Percentiles rank a stretch among this genome's conserved stretches.
phyloP scores from a whole-genome alignment of 1,139 yeast species.

The Kurtzmaniella quercitrusa region DNA sequence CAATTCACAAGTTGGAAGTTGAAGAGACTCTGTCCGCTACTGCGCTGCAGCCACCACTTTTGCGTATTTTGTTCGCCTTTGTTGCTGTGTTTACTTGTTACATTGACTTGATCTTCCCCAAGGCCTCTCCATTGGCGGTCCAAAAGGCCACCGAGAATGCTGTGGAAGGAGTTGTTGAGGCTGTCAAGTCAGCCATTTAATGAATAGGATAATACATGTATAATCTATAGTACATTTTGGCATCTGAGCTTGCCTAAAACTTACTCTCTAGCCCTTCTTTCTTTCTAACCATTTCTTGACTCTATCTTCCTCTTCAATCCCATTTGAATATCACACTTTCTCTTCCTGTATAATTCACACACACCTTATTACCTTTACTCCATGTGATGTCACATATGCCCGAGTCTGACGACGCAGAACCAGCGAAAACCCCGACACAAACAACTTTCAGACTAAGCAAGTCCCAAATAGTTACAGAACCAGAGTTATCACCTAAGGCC shows the following conservation, averaged over 20 bases:
- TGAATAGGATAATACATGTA: background rate
- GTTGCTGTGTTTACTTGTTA: conserved; percentile 50
- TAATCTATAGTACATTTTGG: background rate
- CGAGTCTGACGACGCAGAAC: conserved; percentile 10
- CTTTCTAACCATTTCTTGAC: background rate
- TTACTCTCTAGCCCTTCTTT: background rate
- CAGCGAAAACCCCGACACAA: conserved; percentile 5
- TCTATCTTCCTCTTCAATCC: conserved; percentile 6
- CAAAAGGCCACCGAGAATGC: conserved; percentile 20
- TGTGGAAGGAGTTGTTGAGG: conserved; percentile 18
- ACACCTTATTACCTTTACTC: conserved; percentile 30
- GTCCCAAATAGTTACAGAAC: conserved; percentile 55
- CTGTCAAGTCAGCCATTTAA: conserved; percentile 1
- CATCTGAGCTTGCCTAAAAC: no score
- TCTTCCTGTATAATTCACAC: conserved; percentile 41
- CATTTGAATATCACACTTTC: conserved; percentile 35
- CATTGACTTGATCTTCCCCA: conserved; percentile 45
- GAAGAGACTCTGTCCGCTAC: conserved; percentile 15
- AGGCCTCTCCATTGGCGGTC: conserved; percentile 24
- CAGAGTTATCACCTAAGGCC: conserved; percentile 64
- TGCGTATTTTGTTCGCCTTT: conserved; percentile 44
- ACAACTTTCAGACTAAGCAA: conserved; percentile 5
- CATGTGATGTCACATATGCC: conserved; percentile 44
- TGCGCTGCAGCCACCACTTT: conserved; percentile 39
- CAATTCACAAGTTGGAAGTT: conserved; percentile 28